Evolutionary conservation across 208 protist species (phyloP).

Genomic region (Leishmania braziliensis): DNA sequence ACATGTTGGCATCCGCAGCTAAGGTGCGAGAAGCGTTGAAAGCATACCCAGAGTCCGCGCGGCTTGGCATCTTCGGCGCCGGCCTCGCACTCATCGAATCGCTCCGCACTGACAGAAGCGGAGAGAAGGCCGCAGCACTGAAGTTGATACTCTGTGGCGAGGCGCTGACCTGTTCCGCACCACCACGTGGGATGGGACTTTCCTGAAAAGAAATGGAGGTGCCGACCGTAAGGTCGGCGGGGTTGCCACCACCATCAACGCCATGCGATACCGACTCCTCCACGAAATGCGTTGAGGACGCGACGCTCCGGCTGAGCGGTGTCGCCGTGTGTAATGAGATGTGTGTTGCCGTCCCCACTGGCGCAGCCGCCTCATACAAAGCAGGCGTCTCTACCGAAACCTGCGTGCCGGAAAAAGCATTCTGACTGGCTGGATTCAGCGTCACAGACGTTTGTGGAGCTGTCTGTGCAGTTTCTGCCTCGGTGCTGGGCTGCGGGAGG

Average conservation of each 20-base stretch:
- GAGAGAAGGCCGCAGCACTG: neutral
- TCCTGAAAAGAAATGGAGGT: slow-evolving; percentile 20
- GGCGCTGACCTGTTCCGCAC: neutral
- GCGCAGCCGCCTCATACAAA: neutral
- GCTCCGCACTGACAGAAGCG: slow-evolving; percentile 6
- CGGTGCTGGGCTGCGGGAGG: slow-evolving; percentile 21
- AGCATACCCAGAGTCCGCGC: neutral
- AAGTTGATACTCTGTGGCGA: slow-evolving; percentile 26
- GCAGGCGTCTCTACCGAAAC: neutral
- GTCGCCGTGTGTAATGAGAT: neutral
- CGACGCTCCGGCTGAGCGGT: slow-evolving; percentile 18
- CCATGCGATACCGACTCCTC: neutral
- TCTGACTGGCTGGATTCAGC: neutral
- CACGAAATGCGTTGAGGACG: neutral
- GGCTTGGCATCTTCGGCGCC: neutral
- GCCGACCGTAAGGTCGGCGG: neutral
- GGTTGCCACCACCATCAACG: neutral
- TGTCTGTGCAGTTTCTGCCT: slow-evolving; percentile 29
- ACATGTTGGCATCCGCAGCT: neutral
- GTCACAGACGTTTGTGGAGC: slow-evolving; percentile 21
- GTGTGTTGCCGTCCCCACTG: neutral
- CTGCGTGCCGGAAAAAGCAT: neutral
- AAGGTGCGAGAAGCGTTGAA: neutral
- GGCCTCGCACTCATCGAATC: neutral
- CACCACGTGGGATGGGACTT: neutral